phyloP scores from a whole-genome alignment of 1,284 basidiomycete genomes.

The Apiotrichum akiyoshidainum region DNA sequence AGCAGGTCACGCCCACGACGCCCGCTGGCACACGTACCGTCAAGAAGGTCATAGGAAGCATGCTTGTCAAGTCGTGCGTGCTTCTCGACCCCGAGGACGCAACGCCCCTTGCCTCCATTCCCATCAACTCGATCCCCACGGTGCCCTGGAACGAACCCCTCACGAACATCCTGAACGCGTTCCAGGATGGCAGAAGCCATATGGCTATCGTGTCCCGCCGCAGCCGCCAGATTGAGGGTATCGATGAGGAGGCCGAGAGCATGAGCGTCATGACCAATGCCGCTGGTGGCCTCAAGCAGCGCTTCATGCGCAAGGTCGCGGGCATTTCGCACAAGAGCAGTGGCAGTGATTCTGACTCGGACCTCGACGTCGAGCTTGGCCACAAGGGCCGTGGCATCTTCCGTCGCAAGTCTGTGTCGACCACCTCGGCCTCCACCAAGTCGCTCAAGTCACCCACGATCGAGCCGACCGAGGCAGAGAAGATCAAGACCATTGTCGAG shows the following conservation, averaged over 20 bases:
- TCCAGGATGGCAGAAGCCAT: slow-evolving; percentile 86
- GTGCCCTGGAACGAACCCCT: slow-evolving; percentile 82
- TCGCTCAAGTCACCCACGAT: slow-evolving; percentile 27
- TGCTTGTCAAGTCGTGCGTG: slow-evolving; percentile 80
- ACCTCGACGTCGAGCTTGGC: slow-evolving; percentile 23
- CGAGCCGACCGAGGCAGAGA: slow-evolving; percentile 24
- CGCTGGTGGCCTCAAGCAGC: slow-evolving; percentile 52
- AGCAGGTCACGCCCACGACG: slow-evolving; percentile 10
- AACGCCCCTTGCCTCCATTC: slow-evolving; percentile 70
- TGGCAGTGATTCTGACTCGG: slow-evolving; percentile 62
- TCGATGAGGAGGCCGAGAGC: slow-evolving; percentile 33
- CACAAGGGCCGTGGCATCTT: slow-evolving; percentile 14
- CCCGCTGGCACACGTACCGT: slow-evolving; percentile 53
- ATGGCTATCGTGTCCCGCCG: slow-evolving; percentile 79
- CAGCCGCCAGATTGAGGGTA: slow-evolving; percentile 32
- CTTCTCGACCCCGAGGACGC: slow-evolving; percentile 84
- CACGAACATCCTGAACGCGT: slow-evolving; percentile 80
- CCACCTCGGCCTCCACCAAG: not conserved
- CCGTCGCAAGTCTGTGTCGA: slow-evolving; percentile 3
- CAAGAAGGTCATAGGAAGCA: slow-evolving; percentile 75
- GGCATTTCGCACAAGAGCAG: slow-evolving; percentile 42
- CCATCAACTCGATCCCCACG: slow-evolving; percentile 77
- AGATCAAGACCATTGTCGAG: slow-evolving; percentile 11
- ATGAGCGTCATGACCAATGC: slow-evolving; percentile 46
- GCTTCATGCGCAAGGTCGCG: slow-evolving; percentile 46